Base-by-base conservation (phyloP, 305 asterid species). In the Solanum hybrid region DNA sequence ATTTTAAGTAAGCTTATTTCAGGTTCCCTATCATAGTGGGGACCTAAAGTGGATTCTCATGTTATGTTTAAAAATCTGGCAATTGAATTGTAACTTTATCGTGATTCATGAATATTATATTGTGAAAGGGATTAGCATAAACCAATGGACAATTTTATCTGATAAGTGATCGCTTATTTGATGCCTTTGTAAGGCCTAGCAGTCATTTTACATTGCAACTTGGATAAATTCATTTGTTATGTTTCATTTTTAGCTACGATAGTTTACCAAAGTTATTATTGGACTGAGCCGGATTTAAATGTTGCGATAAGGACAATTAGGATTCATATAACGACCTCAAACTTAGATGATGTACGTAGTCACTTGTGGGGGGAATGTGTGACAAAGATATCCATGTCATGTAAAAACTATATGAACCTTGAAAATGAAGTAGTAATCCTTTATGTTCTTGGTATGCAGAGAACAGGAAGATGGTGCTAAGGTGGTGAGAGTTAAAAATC, bases 401-500 rank as follows among this genome's bases (percentile, higher is more conserved):
- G 82, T 34, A 77, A 32, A 76, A 81, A 42, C 71, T 26, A 42
- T 4, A 13, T 27, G 72, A 45, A 84, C 19, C 73, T 45, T 51
- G 87, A 73, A 89, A 89, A 81, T 73, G 79, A 15, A 87, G 13
- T 86, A 87, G 17, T 86, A 73, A 75, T 45, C 42, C 27, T 19
- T 89, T 79, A 24, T 17, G 10, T 64, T 45, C 35, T 69, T 56
- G 7, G 45, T 88, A 34, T 86, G 24, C 94, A 97, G 99, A 26
- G 94, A 95, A 88, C 89, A 95, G 64, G 98, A 94, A 89, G 99
- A 96, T 19, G 99, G 98, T 8, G 99, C 94, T 2, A 94, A 92
- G 93, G 98, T 97, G 56, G 72, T 94, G 90, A 93, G 95, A 90
- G 98, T 97, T 5, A 91, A 95, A 85, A 95, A 97, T 87, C 89